phyloP scores from a whole-genome alignment of 2,329 filamentous ascomycete genomes.

The Ophiostoma montium region DNA sequence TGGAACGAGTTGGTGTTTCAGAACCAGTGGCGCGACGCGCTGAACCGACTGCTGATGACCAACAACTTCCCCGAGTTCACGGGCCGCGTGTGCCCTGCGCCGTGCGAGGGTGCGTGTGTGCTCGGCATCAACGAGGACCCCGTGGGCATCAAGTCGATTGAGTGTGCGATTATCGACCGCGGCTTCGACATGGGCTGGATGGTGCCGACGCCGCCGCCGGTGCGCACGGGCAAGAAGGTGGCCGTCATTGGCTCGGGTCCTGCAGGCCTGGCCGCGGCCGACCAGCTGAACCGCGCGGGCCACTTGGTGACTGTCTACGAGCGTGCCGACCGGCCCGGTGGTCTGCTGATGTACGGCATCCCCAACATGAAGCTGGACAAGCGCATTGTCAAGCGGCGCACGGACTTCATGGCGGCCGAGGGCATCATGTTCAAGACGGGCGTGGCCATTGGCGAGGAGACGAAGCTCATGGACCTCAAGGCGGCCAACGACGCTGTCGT shows the following conservation, averaged over 20 bases:
- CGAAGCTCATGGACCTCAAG: slow-evolving; percentile 58
- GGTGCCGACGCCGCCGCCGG: slow-evolving; percentile 63
- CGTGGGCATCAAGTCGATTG: slow-evolving; percentile 95
- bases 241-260: slow-evolving; percentile 88
- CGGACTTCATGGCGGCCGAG: slow-evolving; percentile 87
- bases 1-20: slow-evolving; percentile 77
- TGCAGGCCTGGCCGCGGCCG: slow-evolving; percentile 75
- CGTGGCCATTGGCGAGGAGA: slow-evolving; percentile 62
- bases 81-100: slow-evolving; percentile 88
- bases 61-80: slow-evolving; percentile 99
- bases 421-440: slow-evolving; percentile 72
- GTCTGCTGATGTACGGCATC: slow-evolving; percentile 95
- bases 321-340: slow-evolving; percentile 78
- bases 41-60: slow-evolving; percentile 84
- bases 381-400: slow-evolving; percentile 86
- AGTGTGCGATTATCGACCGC: slow-evolving; percentile 94
- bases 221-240: slow-evolving; percentile 75
- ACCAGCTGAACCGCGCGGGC: slow-evolving; percentile 87
- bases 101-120: slow-evolving; percentile 91
- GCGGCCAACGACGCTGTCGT: slow-evolving; percentile 68
- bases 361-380: slow-evolving; percentile 99
- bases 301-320: slow-evolving; percentile 85
- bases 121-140: slow-evolving; percentile 94
- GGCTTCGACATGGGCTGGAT: slow-evolving; percentile 99
- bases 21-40: slow-evolving; percentile 76